A percentile compares a stretch with the other conserved stretches of the same genome.
These are phyloP conservation scores for Neofusicoccum cordaticola DNA, from an alignment of 2,329 filamentous ascomycete species.

Conservation along the genomic window DNA sequence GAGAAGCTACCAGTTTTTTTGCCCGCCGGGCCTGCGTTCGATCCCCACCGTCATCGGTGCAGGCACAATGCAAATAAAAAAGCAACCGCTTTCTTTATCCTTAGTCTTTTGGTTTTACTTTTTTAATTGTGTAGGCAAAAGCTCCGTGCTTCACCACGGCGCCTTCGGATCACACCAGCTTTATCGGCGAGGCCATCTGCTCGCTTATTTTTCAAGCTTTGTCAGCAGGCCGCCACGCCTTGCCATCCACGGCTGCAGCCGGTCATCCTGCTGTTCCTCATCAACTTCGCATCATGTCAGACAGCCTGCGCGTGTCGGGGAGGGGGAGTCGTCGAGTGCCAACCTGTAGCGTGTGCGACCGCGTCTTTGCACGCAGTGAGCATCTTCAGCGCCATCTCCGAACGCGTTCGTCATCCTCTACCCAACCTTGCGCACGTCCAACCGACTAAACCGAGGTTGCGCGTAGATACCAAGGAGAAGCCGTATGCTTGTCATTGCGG, in stretches of 20 bases:
- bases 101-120: no score
- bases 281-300: not conserved
- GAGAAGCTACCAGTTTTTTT: slow-evolving; percentile 16
- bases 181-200: no score
- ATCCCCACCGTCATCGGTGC: not conserved
- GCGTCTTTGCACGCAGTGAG: not conserved
- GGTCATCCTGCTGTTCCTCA: not conserved
- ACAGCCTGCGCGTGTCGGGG: not conserved
- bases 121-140: no score
- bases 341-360: not conserved
- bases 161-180: no score
- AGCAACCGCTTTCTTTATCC: not conserved
- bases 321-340: not conserved
- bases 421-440: not conserved
- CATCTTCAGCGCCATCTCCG: slow-evolving; percentile 10
- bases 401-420: slow-evolving; percentile 24
- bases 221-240: not conserved
- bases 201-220: not conserved
- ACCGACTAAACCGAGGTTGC: slow-evolving; percentile 21
- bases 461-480: slow-evolving; percentile 10
- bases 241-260: no score
- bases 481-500: slow-evolving; percentile 2
- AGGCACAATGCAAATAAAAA: no score
- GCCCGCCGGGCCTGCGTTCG: not conserved
- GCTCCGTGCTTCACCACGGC: no score